Evolutionary conservation across 768 basidiomycete genomes (phyloP).

Genomic region (Boletellus ananas): DNA sequence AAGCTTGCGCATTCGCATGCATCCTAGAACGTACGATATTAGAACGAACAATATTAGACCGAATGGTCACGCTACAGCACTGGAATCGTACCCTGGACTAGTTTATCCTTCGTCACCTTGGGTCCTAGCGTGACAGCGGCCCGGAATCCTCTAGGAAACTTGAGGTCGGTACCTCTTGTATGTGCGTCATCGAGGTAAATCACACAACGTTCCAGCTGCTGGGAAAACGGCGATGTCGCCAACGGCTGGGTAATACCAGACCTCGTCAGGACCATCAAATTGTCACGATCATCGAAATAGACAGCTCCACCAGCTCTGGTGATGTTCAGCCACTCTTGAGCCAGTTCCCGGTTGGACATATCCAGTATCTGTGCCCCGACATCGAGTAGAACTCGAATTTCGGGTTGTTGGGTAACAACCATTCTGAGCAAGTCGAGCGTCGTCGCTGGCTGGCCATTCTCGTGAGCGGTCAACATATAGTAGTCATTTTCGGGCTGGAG

Average conservation of each 20-base stretch:
- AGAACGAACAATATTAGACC: too few relatives aligned
- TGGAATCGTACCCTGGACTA: too few relatives aligned
- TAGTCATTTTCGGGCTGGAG: conserved; percentile 18
- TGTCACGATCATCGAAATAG: conserved; percentile 27
- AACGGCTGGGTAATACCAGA: conserved; percentile 20
- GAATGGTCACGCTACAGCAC: too few relatives aligned
- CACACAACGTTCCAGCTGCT: conserved; percentile 28
- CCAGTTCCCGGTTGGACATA: conserved; percentile 40
- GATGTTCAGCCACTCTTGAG: conserved; percentile 36
- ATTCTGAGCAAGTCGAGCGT: conserved; percentile 18
- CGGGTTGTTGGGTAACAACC: conserved; percentile 31
- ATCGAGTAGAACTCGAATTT: conserved; percentile 45
- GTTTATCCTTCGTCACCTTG: too few relatives aligned
- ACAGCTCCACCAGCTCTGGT: conserved; percentile 16
- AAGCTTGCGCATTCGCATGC: conserved; percentile 48
- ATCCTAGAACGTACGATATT: conserved; percentile 33
- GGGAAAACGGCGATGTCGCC: conserved; percentile 24
- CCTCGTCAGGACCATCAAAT: conserved; percentile 24
- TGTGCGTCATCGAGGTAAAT: conserved; percentile 37
- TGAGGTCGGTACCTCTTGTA: conserved; percentile 37
- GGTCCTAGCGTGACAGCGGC: too few relatives aligned
- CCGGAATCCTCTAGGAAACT: conserved; percentile 7
- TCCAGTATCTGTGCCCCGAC: conserved; percentile 54
- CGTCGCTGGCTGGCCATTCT: not conserved
- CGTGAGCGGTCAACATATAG: conserved; percentile 7